Evolutionary conservation across 2,329 filamentous ascomycete species (phyloP).

Genomic region (Teratosphaeria epicoccoides): DNA sequence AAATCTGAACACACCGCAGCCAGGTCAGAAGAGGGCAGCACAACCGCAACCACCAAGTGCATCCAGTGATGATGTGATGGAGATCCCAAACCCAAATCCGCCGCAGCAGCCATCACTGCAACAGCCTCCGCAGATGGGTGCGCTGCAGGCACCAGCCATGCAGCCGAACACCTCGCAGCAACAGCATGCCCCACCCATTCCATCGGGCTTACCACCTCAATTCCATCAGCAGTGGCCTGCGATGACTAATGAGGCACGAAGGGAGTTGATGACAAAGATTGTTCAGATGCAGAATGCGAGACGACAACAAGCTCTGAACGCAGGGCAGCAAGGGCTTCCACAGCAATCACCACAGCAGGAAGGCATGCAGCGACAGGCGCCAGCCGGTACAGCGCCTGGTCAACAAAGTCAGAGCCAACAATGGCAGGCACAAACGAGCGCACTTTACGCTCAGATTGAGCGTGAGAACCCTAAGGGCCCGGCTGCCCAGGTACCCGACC

Average conservation of each 20-base stretch:
- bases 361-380: neutral
- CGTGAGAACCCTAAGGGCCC: conserved; percentile 18
- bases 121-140: conserved; percentile 9
- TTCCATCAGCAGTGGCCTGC: conserved; percentile 15
- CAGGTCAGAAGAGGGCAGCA: conserved; percentile 12
- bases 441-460: conserved; percentile 14
- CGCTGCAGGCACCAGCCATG: conserved; percentile 23
- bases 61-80: conserved; percentile 31
- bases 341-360: conserved; percentile 3
- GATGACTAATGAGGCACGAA: conserved; percentile 14
- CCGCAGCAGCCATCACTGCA: conserved; percentile 27
- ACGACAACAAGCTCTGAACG: conserved; percentile 13
- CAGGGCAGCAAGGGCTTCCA: conserved; percentile 14
- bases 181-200: conserved; percentile 2
- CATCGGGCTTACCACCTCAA: neutral
- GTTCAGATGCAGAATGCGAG: conserved; percentile 7
- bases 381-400: neutral
- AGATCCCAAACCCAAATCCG: conserved; percentile 26
- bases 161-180: conserved; percentile 14
- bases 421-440: neutral
- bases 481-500: conserved; percentile 14
- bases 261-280: conserved; percentile 13
- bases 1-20: conserved; percentile 3
- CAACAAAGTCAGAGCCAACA: conserved; percentile 1
- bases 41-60: conserved; percentile 9